Percentiles rank a stretch among this genome's conserved stretches.
Conservation (phyloP, 257 asterid genomes). For the Knoxia roxburghii region DNA sequence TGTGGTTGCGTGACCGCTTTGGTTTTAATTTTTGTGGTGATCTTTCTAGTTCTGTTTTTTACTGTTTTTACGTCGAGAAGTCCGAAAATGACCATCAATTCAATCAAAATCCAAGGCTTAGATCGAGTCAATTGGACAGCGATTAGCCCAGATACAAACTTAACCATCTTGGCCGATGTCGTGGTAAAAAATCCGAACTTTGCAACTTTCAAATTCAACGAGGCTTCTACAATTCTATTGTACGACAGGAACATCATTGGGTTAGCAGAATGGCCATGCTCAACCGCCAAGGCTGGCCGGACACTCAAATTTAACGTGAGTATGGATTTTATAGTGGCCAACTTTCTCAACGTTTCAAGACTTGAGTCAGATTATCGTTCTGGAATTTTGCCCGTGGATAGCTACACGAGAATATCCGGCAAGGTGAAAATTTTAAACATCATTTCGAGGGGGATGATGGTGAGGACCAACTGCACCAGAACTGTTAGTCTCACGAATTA, state of each 20-base stretch:
- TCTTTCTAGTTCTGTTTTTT: slow-evolving; percentile 18
- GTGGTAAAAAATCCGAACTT: slow-evolving; percentile 29
- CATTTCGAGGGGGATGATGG: slow-evolving; percentile 17
- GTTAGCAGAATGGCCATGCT: slow-evolving; percentile 3
- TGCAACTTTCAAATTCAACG: slow-evolving; percentile 23
- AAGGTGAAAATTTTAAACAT: slow-evolving; percentile 26
- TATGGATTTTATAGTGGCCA: slow-evolving; percentile 12
- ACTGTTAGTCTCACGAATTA: slow-evolving; percentile 16
- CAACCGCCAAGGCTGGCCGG: slow-evolving; percentile 19
- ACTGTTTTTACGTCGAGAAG: slow-evolving; percentile 28
- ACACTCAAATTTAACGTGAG: slow-evolving; percentile 20
- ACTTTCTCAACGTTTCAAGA: slow-evolving; percentile 18
- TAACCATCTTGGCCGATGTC: slow-evolving; percentile 21
- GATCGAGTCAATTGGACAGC: slow-evolving; percentile 12
- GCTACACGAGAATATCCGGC: slow-evolving; percentile 25
- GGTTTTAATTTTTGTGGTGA: slow-evolving; percentile 9
- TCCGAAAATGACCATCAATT: slow-evolving; percentile 20
- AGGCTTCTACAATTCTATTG: slow-evolving; percentile 5
- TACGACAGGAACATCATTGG: slow-evolving; percentile 23
- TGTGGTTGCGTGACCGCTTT: slow-evolving; percentile 27
- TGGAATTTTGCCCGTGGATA: slow-evolving; percentile 23
- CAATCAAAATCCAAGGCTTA: slow-evolving; percentile 23
- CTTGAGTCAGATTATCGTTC: slow-evolving; percentile 19
- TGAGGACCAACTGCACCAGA: slow-evolving; percentile 26
- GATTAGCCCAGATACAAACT: slow-evolving; percentile 11